Evolutionary conservation across 768 basidiomycete species (phyloP).

Genomic region (Chiua virens): DNA sequence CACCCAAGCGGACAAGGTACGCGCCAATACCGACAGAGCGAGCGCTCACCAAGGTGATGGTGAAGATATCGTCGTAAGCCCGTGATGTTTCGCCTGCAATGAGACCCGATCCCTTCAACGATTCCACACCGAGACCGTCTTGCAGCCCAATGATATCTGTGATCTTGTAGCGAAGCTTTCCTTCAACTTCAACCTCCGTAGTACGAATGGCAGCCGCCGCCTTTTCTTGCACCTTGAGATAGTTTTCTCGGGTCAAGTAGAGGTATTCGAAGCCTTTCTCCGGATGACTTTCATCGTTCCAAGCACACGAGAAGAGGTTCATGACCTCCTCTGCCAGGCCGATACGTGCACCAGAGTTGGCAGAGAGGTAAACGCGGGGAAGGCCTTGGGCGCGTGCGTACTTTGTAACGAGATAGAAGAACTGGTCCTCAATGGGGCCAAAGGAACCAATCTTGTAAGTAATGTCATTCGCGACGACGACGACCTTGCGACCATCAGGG

Average conservation of each 20-base stretch:
- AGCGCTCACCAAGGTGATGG: conserved; percentile 97
- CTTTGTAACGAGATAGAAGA: conserved; percentile 93
- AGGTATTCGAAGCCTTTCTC: conserved; percentile 97
- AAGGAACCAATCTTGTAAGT: conserved; percentile 99
- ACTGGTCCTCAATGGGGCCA: conserved; percentile 92
- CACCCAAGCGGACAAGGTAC: conserved; percentile 95
- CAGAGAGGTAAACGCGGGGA: conserved; percentile 96
- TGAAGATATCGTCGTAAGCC: conserved; percentile 99
- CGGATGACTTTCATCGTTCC: conserved; percentile 77
- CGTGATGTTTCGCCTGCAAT: conserved; percentile 98
- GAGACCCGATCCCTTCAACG: conserved; percentile 91
- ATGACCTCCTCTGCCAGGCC: conserved; percentile 93
- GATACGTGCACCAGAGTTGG: conserved; percentile 97
- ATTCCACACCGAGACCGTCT: conserved; percentile 96
- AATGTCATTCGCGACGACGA: conserved; percentile 97
- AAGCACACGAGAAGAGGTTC: conserved; percentile 85
- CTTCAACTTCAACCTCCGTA: conserved; percentile 79
- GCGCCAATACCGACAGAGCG: conserved; percentile 99
- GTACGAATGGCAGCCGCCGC: conserved; percentile 76
- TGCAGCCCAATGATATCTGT: conserved; percentile 97
- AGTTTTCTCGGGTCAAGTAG: conserved; percentile 92
- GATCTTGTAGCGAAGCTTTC: conserved; percentile 90
- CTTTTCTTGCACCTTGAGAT: conserved; percentile 86
- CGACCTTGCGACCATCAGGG: conserved; percentile 80
- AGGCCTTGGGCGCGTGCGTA: conserved; percentile 87